Evolutionary conservation across 176 grass and related monocot genomes (phyloP), one percentile per base, ranked within the genome.

Genomic region (Oryza punctata): DNA sequence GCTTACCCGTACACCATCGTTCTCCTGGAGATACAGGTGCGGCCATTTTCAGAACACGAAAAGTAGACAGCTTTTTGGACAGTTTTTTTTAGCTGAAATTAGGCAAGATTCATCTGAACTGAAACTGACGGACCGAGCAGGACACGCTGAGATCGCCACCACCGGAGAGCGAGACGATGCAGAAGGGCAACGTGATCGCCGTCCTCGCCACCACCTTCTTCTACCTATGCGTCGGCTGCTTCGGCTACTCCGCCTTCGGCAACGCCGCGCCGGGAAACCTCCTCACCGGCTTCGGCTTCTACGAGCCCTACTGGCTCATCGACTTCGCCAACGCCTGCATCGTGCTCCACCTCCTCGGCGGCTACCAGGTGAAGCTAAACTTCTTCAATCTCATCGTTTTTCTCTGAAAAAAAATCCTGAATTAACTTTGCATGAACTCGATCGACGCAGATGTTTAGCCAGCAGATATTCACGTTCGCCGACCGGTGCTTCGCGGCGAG

Each of bases 211-310:
- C 84, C 81, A 90, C 93, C 2, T 84, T 87, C 86, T 91, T 96
- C 91, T 96, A 96, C 81, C 86, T 96, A 30, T 87, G 77, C 59
- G 87, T 87, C 10, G 77, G 76, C 0, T 93, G 93, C 72, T 93
- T 93, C 70, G 90, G 93, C 4, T 93, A 96, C 69, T 83, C 90
- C 2, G 90, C 90, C 72, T 96, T 93, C 73, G 93, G 93, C 14
- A 19, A 93, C 65, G 83, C 87, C 1, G 85, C 80, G 19, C 91
- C 88, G 6, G 93, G 93, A 4, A 93, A 96, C 78, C 80, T 96
- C 28, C 86, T 96, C 50, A 92, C 93, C 13, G 94, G 94, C 15
- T 96, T 96, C 38, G 93, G 88, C 60, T 93, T 95, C 83, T 91
- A 90, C 65, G 90, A 93, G 70, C 88, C 90, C 0, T 93, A 87